A percentile compares a stretch with the other conserved stretches of the same genome.
Conservation (phyloP, 495 filamentous ascomycete genomes). For the Oidiodendron maius region DNA sequence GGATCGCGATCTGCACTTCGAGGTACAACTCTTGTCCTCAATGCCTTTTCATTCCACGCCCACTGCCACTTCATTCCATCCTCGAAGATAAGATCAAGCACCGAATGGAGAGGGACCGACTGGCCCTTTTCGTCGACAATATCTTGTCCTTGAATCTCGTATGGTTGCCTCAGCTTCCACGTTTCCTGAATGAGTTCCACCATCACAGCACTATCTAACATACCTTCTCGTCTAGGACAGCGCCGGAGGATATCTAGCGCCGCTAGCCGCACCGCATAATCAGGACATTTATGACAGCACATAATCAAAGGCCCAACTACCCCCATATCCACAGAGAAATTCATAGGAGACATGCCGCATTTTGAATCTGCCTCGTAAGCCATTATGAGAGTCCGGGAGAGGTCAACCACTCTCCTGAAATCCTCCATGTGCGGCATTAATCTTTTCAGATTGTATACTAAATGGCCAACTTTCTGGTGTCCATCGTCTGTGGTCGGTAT, state of each 20-base stretch:
- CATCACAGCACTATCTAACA: slow-evolving; percentile 30
- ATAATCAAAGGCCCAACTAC: slow-evolving; percentile 32
- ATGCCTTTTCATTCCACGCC: too few species aligned
- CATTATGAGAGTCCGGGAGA: slow-evolving; percentile 13
- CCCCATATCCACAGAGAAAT: slow-evolving; percentile 26
- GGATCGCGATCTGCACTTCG: too few species aligned
- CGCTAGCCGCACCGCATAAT: slow-evolving; percentile 29
- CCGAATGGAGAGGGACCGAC: neutral
- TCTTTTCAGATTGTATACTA: neutral
- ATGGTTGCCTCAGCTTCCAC: slow-evolving; percentile 13
- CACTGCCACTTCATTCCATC: slow-evolving; percentile 19
- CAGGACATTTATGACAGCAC: slow-evolving; percentile 32
- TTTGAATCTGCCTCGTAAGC: slow-evolving; percentile 9
- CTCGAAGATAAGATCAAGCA: slow-evolving; percentile 12
- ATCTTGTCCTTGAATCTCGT: neutral
- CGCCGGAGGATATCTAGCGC: slow-evolving; percentile 32
- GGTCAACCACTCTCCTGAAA: slow-evolving; percentile 8
- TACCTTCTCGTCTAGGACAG: slow-evolving; percentile 36
- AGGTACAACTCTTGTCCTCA: too few species aligned
- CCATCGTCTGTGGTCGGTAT: neutral
- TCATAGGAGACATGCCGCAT: slow-evolving; percentile 10
- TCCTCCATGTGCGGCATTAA: slow-evolving; percentile 7
- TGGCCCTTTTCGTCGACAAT: neutral
- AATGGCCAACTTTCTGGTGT: neutral
- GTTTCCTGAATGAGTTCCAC: slow-evolving; percentile 8